phyloP scores from a whole-genome alignment of 345 rosid species.

The Crucihimalaya himalaica region DNA sequence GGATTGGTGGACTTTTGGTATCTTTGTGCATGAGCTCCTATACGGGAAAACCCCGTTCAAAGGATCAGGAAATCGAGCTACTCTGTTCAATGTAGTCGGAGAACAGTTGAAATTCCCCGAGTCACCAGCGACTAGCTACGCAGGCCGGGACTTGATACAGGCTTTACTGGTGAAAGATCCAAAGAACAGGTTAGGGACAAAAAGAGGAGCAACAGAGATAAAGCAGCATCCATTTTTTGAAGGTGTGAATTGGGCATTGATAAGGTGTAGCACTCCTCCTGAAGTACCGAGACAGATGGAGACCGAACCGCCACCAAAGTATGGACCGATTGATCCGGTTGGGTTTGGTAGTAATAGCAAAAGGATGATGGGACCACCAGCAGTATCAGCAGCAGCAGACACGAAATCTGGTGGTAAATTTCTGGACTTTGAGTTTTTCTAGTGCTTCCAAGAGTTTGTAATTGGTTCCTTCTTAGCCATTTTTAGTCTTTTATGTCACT shows the following conservation, averaged over 20 bases:
- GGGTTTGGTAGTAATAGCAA: conserved; percentile 77
- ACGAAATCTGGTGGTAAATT: conserved; percentile 81
- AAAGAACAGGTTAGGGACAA: conserved; percentile 84
- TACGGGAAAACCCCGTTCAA: conserved; percentile 94
- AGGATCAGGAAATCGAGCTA: conserved; percentile 94
- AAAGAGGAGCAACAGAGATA: conserved; percentile 97
- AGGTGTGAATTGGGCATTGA: conserved; percentile 97
- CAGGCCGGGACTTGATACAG: conserved; percentile 81
- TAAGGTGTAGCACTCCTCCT: conserved; percentile 95
- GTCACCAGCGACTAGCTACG: conserved; percentile 80
- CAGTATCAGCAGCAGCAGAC: conserved; percentile 42
- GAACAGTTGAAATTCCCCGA: conserved; percentile 91
- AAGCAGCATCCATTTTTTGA: conserved; percentile 96
- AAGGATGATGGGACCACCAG: conserved; percentile 49
- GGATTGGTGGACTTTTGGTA: conserved; percentile 99
- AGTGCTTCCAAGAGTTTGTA: conserved; percentile 36
- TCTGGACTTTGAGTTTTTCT: conserved; percentile 97
- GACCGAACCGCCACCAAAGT: conserved; percentile 63
- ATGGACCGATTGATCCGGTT: conserved; percentile 61
- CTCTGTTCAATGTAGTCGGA: conserved; percentile 90
- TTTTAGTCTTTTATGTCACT: conserved; percentile 26
- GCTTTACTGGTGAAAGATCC: conserved; percentile 94
- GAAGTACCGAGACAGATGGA: conserved; percentile 88
- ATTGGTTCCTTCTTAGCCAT: conserved; percentile 34
- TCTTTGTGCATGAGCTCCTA: conserved; percentile 83